Evolutionary conservation across 768 basidiomycete genomes (phyloP).

Genomic region (Agaricus subrufescens): DNA sequence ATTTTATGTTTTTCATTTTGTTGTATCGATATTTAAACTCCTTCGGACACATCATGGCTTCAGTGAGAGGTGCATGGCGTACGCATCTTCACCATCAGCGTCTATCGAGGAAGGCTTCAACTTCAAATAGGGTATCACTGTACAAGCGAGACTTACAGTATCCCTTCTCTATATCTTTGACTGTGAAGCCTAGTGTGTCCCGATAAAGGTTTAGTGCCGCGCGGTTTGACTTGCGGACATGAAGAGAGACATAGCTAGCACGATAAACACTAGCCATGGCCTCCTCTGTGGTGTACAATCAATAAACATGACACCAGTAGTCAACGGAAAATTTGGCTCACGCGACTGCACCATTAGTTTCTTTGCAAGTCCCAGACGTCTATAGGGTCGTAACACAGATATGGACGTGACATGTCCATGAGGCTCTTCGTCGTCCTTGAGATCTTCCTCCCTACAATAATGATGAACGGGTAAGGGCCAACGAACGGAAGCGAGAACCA

Average conservation of each 20-base stretch:
- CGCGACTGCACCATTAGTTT: constrained; percentile 94
- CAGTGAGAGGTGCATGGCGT: constrained; percentile 78
- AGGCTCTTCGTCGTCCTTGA: constrained; percentile 55
- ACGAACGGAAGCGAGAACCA: background rate
- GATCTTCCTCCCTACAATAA: constrained; percentile 76
- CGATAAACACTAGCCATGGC: constrained; percentile 88
- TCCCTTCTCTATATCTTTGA: constrained; percentile 82
- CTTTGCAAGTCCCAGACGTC: constrained; percentile 89
- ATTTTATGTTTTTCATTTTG: no score
- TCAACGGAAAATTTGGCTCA: constrained; percentile 34
- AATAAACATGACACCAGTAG: background rate
- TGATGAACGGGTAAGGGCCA: no score
- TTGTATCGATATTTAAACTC: background rate
- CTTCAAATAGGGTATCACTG: background rate
- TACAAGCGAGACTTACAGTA: constrained; percentile 59
- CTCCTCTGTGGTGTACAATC: constrained; percentile 50
- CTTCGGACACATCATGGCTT: constrained; percentile 11
- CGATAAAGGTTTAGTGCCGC: constrained; percentile 86
- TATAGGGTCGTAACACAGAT: constrained; percentile 86
- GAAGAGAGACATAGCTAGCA: constrained; percentile 85
- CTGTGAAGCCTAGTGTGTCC: constrained; percentile 88
- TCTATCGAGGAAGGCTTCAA: constrained; percentile 39
- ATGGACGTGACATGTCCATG: constrained; percentile 98
- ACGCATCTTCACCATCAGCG: constrained; percentile 93
- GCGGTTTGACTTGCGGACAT: constrained; percentile 93